These are phyloP conservation scores for Mycosarcoma maydis DNA, from an alignment of 1,284 basidiomycete species.

Conservation along the genomic window DNA sequence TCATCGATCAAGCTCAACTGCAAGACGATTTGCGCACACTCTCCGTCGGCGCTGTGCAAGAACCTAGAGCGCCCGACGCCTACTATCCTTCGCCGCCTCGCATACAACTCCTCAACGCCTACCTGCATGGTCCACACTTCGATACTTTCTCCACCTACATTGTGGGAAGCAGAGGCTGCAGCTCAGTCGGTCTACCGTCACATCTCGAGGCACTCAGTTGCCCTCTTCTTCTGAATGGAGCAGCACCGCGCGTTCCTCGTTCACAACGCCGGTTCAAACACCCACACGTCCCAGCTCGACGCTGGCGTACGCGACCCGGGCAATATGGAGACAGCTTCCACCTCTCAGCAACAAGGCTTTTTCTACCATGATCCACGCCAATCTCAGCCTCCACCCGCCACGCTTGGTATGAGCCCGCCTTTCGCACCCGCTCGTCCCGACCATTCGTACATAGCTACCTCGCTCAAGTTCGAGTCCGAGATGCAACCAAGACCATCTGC, in stretches of 20 bases:
- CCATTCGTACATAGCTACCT: constrained; percentile 3
- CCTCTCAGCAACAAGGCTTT: constrained; percentile 23
- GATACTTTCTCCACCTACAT: neutral
- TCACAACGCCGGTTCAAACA: constrained; percentile 11
- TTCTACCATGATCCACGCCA: constrained; percentile 40
- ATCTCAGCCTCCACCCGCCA: constrained; percentile 8
- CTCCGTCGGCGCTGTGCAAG: no score
- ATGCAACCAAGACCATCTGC: constrained; percentile 17
- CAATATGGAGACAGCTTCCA: constrained; percentile 32
- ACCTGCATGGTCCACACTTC: constrained; percentile 4
- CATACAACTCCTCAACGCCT: neutral
- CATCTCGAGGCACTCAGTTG: constrained; percentile 1
- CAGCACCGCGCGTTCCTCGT: constrained; percentile 12
- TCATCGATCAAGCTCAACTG: neutral
- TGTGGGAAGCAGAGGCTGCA: constrained; percentile 8
- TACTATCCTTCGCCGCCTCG: neutral
- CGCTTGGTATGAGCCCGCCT: constrained; percentile 11
- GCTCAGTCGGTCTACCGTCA: constrained; percentile 4
- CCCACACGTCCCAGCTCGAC: neutral
- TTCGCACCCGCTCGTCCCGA: constrained; percentile 12
- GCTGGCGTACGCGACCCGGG: neutral
- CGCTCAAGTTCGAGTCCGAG: constrained; percentile 18
- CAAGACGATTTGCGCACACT: neutral
- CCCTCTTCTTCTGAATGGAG: constrained; percentile 20
- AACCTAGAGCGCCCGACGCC: no score